A percentile compares a stretch with the other conserved stretches of the same genome.
Evolutionary conservation across 2,329 filamentous ascomycete species (phyloP).

Genomic region (Calonectria pauciramosa): DNA sequence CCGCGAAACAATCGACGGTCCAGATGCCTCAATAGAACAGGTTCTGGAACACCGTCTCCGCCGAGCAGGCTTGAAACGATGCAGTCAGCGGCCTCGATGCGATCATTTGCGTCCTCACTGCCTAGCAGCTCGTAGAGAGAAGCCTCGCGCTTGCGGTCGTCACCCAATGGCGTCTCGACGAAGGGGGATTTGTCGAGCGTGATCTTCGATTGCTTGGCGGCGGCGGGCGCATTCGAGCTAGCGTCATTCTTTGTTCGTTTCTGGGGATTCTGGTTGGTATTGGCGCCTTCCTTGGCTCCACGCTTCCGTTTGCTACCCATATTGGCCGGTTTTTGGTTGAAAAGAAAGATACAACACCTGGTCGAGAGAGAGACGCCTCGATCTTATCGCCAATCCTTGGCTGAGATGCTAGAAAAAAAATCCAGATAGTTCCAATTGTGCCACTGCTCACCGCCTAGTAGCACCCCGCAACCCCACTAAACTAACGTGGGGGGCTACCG

Average conservation of each 20-base stretch:
- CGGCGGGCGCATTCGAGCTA: constrained; percentile 35
- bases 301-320: constrained; percentile 55
- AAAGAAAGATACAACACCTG: constrained; percentile 13
- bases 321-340: constrained; percentile 17
- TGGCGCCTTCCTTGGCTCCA: constrained; percentile 49
- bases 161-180: constrained; percentile 63
- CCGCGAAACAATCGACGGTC: constrained; percentile 84
- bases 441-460: constrained; percentile 39
- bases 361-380: constrained; percentile 7
- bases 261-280: constrained; percentile 40
- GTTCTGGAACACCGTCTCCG: constrained; percentile 63
- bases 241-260: constrained; percentile 51
- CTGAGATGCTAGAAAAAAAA: constrained; percentile 35
- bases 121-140: constrained; percentile 72
- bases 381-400: constrained; percentile 26
- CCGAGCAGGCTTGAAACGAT: constrained; percentile 69
- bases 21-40: constrained; percentile 69
- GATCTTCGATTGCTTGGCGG: constrained; percentile 42
- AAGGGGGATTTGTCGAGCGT: constrained; percentile 59
- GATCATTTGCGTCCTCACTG: constrained; percentile 69
- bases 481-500: constrained; percentile 14
- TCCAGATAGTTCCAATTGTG: constrained; percentile 33
- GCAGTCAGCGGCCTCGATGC: constrained; percentile 70
- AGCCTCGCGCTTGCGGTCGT: constrained; percentile 71
- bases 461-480: constrained; percentile 37